phyloP scores from a whole-genome alignment of 768 basidiomycete genomes.

The Cantharellus cinnabarinus region DNA sequence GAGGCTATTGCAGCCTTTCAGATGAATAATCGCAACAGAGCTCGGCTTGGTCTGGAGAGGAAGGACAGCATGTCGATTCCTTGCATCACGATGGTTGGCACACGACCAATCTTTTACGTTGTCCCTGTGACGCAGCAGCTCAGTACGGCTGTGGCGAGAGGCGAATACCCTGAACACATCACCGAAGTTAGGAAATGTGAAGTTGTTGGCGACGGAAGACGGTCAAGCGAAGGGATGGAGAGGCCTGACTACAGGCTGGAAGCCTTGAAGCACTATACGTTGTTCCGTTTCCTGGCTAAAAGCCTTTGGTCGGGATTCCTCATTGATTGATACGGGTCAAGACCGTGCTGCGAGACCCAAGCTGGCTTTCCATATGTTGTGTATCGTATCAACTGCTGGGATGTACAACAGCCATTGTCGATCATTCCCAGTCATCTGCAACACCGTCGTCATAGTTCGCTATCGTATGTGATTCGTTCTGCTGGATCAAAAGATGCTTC shows the following conservation, averaged over 20 bases:
- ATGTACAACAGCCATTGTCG: too few relatives aligned
- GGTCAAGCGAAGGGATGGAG: neutral
- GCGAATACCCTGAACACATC: neutral
- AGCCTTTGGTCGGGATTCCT: neutral
- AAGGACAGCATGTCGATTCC: slow-evolving; percentile 4
- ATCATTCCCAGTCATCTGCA: too few relatives aligned
- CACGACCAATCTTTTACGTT: slow-evolving; percentile 9
- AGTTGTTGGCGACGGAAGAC: neutral
- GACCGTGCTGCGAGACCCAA: too few relatives aligned
- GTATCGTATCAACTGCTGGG: too few relatives aligned
- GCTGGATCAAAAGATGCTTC: too few relatives aligned
- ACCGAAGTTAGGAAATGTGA: neutral
- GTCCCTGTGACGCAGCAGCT: slow-evolving; percentile 10
- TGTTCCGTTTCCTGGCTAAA: neutral
- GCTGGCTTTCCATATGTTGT: too few relatives aligned
- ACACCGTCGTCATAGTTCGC: too few relatives aligned
- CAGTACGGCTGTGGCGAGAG: slow-evolving; percentile 8
- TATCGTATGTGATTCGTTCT: too few relatives aligned
- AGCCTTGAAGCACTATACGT: neutral
- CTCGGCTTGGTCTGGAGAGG: neutral
- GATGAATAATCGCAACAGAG: neutral
- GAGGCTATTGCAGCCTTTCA: slow-evolving; percentile 16
- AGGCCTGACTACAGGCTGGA: neutral
- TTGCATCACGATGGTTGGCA: slow-evolving; percentile 9
- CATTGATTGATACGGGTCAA: too few relatives aligned